Evolutionary conservation across 2,329 filamentous ascomycete genomes (phyloP), one percentile per base, ranked within the genome.

Genomic region (Ascochyta koolunga): DNA sequence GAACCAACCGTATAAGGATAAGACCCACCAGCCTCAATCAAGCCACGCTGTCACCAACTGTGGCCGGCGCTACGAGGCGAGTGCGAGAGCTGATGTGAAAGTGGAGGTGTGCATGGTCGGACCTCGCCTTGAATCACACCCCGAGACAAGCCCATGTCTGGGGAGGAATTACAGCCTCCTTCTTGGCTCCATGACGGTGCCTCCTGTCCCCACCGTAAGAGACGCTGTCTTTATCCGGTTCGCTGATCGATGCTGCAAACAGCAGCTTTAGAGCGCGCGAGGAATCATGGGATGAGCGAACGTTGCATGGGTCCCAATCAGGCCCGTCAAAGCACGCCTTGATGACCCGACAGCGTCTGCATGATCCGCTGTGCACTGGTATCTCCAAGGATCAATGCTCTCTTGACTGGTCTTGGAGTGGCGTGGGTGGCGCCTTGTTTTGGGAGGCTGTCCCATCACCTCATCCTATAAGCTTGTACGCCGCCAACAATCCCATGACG

Each of bases 361-460:
- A 60, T 47, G 58, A 59, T 66, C 61, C 58, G 56, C 59, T 56
- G 57, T 54, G 60, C 53, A 52, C 52, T 55, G 46, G 56, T 56
- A 49, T 54, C 40, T 43, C 52, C 58, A 63, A 58, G 54, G 54
- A 56, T 59, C 53, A 64, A 60, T 54, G 64, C 55, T 58, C 46
- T 58, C 45, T 50, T 54, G 29, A 44, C 29, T 54, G 50, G 57
- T 58, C 59, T 65, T 66, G 62, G 59, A 65, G 65, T 70, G 68
- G 65, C 65, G 66, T 67, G 64, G 66, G 66, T 70, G 69, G 69
- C 67, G 66, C 62, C 56, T 53, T 45, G 54, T 49, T 58, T 58
- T 56, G 56, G 59, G 56, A 58, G 32, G 10, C 45, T 22, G 49
- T 46, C 24, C 46, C 24, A 31, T 36, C 41, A 45, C 50, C 45